Conservation (phyloP, 2,329 filamentous ascomycete genomes). For the Alternaria sp. region DNA sequence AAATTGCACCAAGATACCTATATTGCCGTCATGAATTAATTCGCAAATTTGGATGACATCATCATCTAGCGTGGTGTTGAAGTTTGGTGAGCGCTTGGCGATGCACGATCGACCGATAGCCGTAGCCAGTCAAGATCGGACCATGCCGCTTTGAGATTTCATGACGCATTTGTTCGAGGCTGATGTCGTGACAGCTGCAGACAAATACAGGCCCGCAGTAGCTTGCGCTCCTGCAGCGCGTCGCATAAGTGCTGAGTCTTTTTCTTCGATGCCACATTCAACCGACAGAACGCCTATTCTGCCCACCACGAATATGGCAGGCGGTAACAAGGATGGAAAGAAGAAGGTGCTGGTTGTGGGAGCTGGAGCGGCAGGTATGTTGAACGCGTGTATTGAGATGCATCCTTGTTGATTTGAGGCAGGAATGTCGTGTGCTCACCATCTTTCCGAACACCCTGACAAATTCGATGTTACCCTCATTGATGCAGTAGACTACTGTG, state of each 20-base stretch:
- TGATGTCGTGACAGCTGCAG: constrained; percentile 15
- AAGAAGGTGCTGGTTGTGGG: constrained; percentile 51
- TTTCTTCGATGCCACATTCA: constrained; percentile 23
- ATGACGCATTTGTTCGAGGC: constrained; percentile 40
- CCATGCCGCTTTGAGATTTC: constrained; percentile 34
- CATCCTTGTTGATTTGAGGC: not conserved
- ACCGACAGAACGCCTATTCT: constrained; percentile 39
- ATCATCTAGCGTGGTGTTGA: constrained; percentile 7
- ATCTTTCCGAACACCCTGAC: constrained; percentile 69
- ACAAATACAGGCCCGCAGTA: constrained; percentile 18
- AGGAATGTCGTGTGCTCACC: constrained; percentile 70
- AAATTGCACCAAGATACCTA: not conserved
- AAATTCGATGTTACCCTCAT: constrained; percentile 62
- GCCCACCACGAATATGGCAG: constrained; percentile 41
- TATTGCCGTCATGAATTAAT: constrained; percentile 15
- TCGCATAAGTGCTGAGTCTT: constrained; percentile 1
- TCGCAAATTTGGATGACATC: constrained; percentile 17
- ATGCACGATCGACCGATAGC: constrained; percentile 14
- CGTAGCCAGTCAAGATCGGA: constrained; percentile 10
- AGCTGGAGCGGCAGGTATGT: constrained; percentile 49
- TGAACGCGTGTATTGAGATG: not conserved
- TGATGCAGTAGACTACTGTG: constrained; percentile 61
- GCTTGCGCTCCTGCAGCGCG: not conserved
- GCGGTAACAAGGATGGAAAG: constrained; percentile 30
- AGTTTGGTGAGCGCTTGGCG: constrained; percentile 8